Evolutionary conservation across 495 filamentous ascomycete genomes (phyloP).

Genomic region (Penicillium macrosclerotiorum): DNA sequence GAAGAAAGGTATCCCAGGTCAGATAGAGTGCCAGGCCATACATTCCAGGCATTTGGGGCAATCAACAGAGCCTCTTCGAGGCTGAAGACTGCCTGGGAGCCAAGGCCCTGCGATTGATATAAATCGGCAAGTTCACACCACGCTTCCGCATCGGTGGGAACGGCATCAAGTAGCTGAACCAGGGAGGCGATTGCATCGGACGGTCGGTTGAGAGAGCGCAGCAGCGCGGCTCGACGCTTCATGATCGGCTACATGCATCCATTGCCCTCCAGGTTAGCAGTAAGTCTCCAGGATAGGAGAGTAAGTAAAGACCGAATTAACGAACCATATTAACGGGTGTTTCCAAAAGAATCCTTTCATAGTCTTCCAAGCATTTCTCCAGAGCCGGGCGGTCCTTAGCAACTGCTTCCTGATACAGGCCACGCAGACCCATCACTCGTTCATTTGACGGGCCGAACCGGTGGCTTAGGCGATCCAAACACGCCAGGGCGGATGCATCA

Average conservation of each 20-base stretch:
- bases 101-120: conserved; percentile 73
- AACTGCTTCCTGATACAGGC: conserved; percentile 81
- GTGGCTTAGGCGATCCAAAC: conserved; percentile 67
- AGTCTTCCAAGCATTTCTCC: conserved; percentile 67
- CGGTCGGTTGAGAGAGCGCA: conserved; percentile 65
- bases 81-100: conserved; percentile 79
- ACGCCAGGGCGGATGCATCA: conserved; percentile 69
- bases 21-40: conserved; percentile 39
- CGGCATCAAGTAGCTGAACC: conserved; percentile 70
- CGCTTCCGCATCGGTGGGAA: conserved; percentile 87
- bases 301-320: background rate
- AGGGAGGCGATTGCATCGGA: conserved; percentile 73
- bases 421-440: conserved; percentile 74
- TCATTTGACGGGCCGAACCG: conserved; percentile 85
- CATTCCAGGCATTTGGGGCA: conserved; percentile 94
- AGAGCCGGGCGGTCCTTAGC: conserved; percentile 63
- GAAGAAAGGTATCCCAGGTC: too few relatives aligned
- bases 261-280: background rate
- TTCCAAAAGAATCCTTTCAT: conserved; percentile 69
- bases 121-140: conserved; percentile 91
- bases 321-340: conserved; percentile 80
- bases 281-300: background rate
- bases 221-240: conserved; percentile 80
- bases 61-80: conserved; percentile 87
- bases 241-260: conserved; percentile 62